Percentiles rank a stretch among this genome's conserved stretches.
Evolutionary conservation across 257 asterid genomes (phyloP).

Genomic region (Paraleonurus japonicus): DNA sequence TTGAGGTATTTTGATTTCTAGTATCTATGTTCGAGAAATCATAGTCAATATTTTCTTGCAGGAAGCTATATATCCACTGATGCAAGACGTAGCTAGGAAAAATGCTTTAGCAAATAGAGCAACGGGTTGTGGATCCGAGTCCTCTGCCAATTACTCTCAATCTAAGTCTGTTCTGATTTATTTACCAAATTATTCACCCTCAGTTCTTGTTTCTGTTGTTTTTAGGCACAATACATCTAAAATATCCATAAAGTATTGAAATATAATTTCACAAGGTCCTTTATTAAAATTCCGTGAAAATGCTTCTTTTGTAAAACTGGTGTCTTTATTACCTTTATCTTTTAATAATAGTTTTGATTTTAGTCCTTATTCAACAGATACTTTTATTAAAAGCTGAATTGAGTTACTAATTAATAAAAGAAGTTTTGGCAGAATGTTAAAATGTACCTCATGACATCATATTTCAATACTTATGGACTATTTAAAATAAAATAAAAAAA

Average conservation of each 20-base stretch:
- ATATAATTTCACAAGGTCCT: not conserved
- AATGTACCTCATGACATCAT: not conserved
- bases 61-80: constrained; percentile 97
- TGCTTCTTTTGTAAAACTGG: not conserved
- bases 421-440: not conserved
- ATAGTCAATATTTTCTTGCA: constrained; percentile 29
- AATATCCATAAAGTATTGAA: not conserved
- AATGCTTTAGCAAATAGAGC: constrained; percentile 99
- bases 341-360: no score
- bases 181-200: constrained; percentile 14
- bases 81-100: constrained; percentile 99
- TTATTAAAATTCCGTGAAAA: not conserved
- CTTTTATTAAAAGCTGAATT: not conserved
- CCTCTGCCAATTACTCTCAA: constrained; percentile 90
- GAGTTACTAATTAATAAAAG: not conserved
- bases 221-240: not conserved
- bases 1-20: constrained; percentile 4
- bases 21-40: constrained; percentile 13
- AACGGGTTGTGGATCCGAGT: constrained; percentile 99
- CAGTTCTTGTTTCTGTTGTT: constrained; percentile 13
- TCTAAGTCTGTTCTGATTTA: constrained; percentile 65
- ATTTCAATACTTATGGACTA: not conserved
- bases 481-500: no score
- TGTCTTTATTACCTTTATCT: not conserved
- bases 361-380: not conserved